phyloP scores from a whole-genome alignment of 441 rosid genomes.

The Manihot esculenta region DNA sequence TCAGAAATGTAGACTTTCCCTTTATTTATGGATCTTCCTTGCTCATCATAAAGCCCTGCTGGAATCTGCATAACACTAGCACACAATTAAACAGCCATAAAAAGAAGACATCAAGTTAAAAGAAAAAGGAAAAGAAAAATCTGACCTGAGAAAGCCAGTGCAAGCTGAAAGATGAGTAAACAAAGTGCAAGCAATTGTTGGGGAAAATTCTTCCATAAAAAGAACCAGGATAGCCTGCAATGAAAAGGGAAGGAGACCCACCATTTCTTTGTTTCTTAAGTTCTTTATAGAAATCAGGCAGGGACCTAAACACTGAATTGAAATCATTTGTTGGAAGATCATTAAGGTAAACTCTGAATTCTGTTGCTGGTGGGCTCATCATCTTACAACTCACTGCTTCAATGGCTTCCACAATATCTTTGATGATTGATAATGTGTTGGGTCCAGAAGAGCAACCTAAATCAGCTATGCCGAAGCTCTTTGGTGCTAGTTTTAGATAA shows the following conservation, averaged over 20 bases:
- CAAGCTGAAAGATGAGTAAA: conserved; percentile 64
- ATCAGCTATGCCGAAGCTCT: conserved; percentile 75
- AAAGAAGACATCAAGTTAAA: background rate
- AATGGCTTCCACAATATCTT: conserved; percentile 52
- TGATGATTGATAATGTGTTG: conserved; percentile 66
- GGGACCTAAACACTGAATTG: conserved; percentile 68
- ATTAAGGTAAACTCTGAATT: conserved; percentile 61
- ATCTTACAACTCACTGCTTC: conserved; percentile 32
- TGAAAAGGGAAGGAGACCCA: conserved; percentile 42
- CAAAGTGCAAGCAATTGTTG: conserved; percentile 57
- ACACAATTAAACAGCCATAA: background rate
- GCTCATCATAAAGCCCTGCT: conserved; percentile 50
- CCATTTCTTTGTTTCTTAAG: conserved; percentile 42
- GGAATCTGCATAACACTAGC: conserved; percentile 51
- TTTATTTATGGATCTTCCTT: conserved; percentile 67
- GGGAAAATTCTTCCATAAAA: conserved; percentile 86
- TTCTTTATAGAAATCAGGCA: conserved; percentile 65
- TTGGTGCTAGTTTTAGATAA: conserved; percentile 41
- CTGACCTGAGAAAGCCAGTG: conserved; percentile 93
- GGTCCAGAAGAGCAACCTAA: conserved; percentile 90
- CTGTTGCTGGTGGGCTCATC: conserved; percentile 37
- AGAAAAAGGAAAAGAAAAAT: background rate
- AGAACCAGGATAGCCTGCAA: conserved; percentile 80
- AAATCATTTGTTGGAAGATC: conserved; percentile 92
- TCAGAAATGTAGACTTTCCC: conserved; percentile 61